Conservation (phyloP, 2,329 filamentous ascomycete species). For the Nigrospora osmanthi region DNA sequence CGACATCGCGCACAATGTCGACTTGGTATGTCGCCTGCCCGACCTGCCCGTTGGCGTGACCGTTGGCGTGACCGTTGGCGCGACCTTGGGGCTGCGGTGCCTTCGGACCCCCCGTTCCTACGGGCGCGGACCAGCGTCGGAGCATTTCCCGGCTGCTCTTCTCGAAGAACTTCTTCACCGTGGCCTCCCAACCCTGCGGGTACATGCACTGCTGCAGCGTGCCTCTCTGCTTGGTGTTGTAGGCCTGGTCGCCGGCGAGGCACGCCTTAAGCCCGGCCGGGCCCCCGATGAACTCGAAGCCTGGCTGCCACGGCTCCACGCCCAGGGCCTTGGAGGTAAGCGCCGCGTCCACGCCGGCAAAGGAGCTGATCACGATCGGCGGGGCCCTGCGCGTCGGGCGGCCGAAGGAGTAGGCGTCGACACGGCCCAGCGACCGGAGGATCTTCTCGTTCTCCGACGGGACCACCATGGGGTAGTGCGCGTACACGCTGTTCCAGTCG, state of each 20-base stretch:
- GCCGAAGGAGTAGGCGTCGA: neutral
- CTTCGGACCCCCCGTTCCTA: neutral
- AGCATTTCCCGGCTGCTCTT: constrained; percentile 1
- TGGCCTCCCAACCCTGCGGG: neutral
- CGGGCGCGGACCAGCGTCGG: neutral
- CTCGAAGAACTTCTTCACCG: constrained; percentile 1
- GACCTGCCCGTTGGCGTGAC: neutral
- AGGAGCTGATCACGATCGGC: neutral
- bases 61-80: too few relatives aligned
- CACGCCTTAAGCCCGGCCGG: neutral
- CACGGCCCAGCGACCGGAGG: constrained; percentile 1
- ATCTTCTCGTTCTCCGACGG: constrained; percentile 5
- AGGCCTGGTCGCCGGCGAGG: neutral
- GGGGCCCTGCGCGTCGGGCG: neutral
- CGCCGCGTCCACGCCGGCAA: neutral
- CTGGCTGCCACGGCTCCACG: neutral
- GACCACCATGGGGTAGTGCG: constrained; percentile 3
- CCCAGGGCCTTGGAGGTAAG: neutral
- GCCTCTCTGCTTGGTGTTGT: neutral
- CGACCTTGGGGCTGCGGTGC: too few relatives aligned
- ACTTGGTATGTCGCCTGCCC: neutral
- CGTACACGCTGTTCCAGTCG: constrained; percentile 26
- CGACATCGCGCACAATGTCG: constrained; percentile 29
- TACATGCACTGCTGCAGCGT: neutral
- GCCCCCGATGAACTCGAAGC: neutral